Base-by-base conservation (phyloP, 768 basidiomycete genomes). In the Auriscalpium vulgare region DNA sequence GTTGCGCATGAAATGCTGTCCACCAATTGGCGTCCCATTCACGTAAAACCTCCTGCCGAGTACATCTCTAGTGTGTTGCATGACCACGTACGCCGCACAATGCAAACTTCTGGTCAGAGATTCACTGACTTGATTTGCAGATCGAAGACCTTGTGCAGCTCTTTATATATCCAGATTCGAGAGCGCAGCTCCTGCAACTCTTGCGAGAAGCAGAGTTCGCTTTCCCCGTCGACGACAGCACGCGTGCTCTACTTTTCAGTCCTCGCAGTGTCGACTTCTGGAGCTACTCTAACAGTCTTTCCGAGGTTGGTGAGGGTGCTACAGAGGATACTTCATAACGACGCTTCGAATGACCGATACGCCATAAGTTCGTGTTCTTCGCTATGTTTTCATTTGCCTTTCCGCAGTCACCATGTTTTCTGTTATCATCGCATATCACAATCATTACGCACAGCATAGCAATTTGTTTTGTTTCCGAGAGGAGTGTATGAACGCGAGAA, bases 81-180 rank as follows among this genome's bases (percentile, higher is more conserved):
- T 14, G 69, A 69, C 60, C 80, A 89, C 67, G 89, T 88, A 70
- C 62, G 85, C 71, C 7, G 29, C 65, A 52, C n/a, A 37, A 21
- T 3, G 21, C 21, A 21, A 21, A 50, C 47, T 9, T 14, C 7
- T 53, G 36, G 23, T 13, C 17, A n/a, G 21, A 29, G 29, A 19
- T 9, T 17, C 17, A 14, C 35, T 7, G 36, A 38, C 54, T 47
- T 6, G 53, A 34, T 56, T 36, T 51, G 11, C 57, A 91, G 89
- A 79, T 78, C 38, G 71, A 74, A 29, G 68, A 77, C 2, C 69
- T 92, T 46, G 67, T 90, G 43, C 74, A 69, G 13, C 69, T 76
- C 1, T 88, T 90, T 63, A 70, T 88, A 44, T 91, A 79, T 63
- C 89, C 90, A 1, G 86, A 89, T 55, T 89, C 90, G 11, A 80